These are phyloP conservation scores for Yarrowia divulgata DNA, from an alignment of 805 yeast species.

Conservation along the genomic window DNA sequence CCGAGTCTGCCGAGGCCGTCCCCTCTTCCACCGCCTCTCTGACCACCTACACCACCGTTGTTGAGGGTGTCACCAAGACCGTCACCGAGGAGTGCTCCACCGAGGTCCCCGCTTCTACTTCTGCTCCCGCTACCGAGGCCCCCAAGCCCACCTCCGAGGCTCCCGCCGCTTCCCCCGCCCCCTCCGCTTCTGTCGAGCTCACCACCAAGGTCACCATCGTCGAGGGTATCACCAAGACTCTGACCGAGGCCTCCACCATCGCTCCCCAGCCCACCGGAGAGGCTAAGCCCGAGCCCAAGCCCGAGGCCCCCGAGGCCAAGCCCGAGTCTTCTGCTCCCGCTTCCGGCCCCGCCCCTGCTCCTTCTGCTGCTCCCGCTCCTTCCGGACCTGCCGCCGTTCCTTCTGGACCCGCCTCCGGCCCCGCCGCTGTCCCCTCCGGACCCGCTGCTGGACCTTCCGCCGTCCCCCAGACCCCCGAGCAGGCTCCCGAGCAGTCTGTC, in stretches of 20 bases:
- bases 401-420: background rate
- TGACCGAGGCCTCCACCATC: slow-evolving; percentile 13
- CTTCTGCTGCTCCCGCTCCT: slow-evolving; percentile 33
- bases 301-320: slow-evolving; percentile 15
- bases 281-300: slow-evolving; percentile 11
- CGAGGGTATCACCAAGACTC: slow-evolving; percentile 38
- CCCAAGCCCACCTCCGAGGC: slow-evolving; percentile 18
- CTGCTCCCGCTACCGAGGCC: slow-evolving; percentile 3
- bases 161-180: slow-evolving; percentile 37
- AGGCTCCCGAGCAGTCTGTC: slow-evolving; percentile 26
- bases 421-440: slow-evolving; percentile 32
- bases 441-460: slow-evolving; percentile 6
- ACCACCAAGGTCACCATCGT: slow-evolving; percentile 38
- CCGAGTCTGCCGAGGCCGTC: slow-evolving; percentile 40
- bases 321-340: slow-evolving; percentile 23
- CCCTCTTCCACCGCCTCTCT: slow-evolving; percentile 44
- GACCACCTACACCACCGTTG: slow-evolving; percentile 40
- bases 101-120: slow-evolving; percentile 39
- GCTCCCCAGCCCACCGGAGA: slow-evolving; percentile 6
- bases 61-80: slow-evolving; percentile 41
- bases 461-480: slow-evolving; percentile 24
- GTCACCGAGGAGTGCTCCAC: slow-evolving; percentile 43
- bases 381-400: slow-evolving; percentile 7
- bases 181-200: slow-evolving; percentile 37
- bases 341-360: slow-evolving; percentile 12